Conservation (phyloP, 441 rosid genomes). For the Aquilaria agallochum region DNA sequence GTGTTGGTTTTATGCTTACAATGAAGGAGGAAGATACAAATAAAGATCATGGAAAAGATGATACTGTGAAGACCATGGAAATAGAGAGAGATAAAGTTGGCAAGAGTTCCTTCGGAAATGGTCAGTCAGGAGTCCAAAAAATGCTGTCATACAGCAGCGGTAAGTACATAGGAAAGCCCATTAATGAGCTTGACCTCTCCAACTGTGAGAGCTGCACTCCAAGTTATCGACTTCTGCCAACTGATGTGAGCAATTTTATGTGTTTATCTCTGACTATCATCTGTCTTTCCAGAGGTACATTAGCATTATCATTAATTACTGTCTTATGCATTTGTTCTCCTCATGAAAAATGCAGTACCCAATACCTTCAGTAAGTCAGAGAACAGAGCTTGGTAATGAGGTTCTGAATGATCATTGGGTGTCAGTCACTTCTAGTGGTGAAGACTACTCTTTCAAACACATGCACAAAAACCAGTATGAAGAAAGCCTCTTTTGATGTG, state of each 20-base stretch:
- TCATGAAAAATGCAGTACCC: conserved; percentile 61
- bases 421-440: conserved; percentile 99
- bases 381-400: conserved; percentile 74
- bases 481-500: conserved; percentile 95
- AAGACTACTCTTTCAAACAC: conserved; percentile 98
- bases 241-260: conserved; percentile 51
- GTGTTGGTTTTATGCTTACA: conserved; percentile 9
- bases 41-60: conserved; percentile 59
- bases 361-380: conserved; percentile 79
- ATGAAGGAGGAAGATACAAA: conserved; percentile 69
- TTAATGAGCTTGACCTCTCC: conserved; percentile 93
- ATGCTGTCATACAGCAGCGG: conserved; percentile 62
- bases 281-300: conserved; percentile 3
- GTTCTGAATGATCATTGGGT: conserved; percentile 98
- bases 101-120: conserved; percentile 47
- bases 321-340: conserved; percentile 13
- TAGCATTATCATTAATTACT: not conserved
- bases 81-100: conserved; percentile 79
- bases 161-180: conserved; percentile 80
- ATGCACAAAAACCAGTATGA: conserved; percentile 99
- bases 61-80: conserved; percentile 59
- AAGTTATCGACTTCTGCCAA: conserved; percentile 95
- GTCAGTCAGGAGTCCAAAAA: conserved; percentile 55
- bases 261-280: conserved; percentile 10
- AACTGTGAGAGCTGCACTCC: conserved; percentile 98